phyloP scores from a whole-genome alignment of 139 green algal species.

The Gonium pectorale region DNA sequence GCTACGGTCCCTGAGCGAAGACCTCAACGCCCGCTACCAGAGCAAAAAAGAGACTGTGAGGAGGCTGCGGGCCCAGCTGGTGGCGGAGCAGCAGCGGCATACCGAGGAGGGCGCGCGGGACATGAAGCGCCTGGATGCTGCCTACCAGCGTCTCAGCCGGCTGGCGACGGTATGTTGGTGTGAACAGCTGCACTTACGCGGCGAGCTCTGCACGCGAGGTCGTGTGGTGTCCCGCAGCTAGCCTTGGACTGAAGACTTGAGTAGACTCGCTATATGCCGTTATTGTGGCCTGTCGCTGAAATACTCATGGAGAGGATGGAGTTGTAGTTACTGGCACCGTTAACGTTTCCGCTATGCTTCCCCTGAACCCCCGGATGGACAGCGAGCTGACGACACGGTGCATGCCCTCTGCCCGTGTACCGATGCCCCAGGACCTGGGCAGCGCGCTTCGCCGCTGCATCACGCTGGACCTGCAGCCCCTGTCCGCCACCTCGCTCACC shows the following conservation, averaged over 20 bases:
- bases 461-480: conserved; percentile 31
- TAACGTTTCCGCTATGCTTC: too few species aligned
- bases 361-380: too few species aligned
- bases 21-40: conserved; percentile 13
- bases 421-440: conserved; percentile 28
- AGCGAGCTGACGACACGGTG: too few species aligned
- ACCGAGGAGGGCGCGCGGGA: not conserved
- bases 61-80: conserved; percentile 23
- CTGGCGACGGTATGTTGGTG: conserved; percentile 3
- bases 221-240: too few species aligned
- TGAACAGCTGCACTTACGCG: too few species aligned
- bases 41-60: conserved; percentile 24
- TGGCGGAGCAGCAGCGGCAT: conserved; percentile 22
- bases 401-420: too few species aligned
- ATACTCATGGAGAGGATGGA: too few species aligned
- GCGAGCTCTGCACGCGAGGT: too few species aligned
- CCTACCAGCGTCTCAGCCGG: not conserved
- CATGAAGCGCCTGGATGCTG: conserved; percentile 11
- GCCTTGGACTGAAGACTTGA: too few species aligned
- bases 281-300: too few species aligned
- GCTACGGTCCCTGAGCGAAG: not conserved
- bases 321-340: too few species aligned
- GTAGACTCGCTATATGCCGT: too few species aligned
- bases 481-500: conserved; percentile 23
- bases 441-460: conserved; percentile 32